phyloP scores from a whole-genome alignment of 2,329 filamentous ascomycete genomes.

The Knoxdaviesia capensis region DNA sequence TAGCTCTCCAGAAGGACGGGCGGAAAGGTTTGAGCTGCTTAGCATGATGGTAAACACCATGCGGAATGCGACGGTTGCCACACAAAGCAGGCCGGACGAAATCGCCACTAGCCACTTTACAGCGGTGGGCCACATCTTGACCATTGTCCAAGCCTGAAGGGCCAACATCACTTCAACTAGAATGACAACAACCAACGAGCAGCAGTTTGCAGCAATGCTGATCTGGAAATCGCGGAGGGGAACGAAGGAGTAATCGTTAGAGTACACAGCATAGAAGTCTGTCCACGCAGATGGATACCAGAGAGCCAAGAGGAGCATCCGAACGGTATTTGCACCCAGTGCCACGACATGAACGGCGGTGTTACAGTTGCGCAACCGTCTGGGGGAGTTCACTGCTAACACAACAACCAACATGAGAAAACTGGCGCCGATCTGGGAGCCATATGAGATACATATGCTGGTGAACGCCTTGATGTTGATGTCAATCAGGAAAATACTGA shows the following conservation, averaged over 20 bases:
- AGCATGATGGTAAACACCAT: too few species aligned
- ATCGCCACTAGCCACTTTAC: conserved; percentile 11
- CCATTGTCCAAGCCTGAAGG: conserved; percentile 30
- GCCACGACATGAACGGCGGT: conserved; percentile 44
- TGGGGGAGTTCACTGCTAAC: conserved; percentile 41
- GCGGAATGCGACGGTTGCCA: conserved; percentile 11
- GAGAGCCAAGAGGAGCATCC: conserved; percentile 34
- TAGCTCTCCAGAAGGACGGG: conserved; percentile 9
- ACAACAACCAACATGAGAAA: conserved; percentile 44
- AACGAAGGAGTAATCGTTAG: conserved; percentile 31
- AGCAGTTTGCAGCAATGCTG: conserved; percentile 18
- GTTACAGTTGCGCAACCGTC: conserved; percentile 42
- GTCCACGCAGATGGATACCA: conserved; percentile 41
- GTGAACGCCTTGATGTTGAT: conserved; percentile 11
- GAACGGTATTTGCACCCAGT: conserved; percentile 39
- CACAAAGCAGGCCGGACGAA: not conserved
- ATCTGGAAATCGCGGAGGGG: conserved; percentile 14
- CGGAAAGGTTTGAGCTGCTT: conserved; percentile 3
- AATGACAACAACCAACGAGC: conserved; percentile 22
- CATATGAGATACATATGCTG: conserved; percentile 39
- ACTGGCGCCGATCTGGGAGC: conserved; percentile 48
- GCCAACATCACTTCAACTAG: conserved; percentile 25
- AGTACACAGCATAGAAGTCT: conserved; percentile 39
- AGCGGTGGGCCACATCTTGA: conserved; percentile 22
- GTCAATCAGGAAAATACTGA: conserved; percentile 9